Evolutionary conservation across 495 filamentous ascomycete genomes (phyloP), one percentile per base, ranked within the genome.

Genomic region (Neurospora sp.): DNA sequence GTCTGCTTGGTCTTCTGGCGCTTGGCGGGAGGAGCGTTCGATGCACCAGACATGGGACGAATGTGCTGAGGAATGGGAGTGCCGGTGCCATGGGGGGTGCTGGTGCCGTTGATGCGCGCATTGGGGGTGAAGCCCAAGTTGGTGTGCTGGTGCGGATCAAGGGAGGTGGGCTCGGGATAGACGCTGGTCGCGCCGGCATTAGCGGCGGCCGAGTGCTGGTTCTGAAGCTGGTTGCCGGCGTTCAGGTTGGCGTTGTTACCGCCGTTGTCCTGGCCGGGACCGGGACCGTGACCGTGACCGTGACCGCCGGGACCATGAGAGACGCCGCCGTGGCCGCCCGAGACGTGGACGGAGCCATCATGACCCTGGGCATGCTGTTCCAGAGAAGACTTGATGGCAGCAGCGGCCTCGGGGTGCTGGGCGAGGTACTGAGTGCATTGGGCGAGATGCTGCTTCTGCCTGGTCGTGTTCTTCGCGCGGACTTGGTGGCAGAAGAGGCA

Each of bases 391-490:
- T 40, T 75, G 74, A 48, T 77, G 71, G 54, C 54, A 66, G 54
- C 54, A 66, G 74, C 72, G 23, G 73, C 75, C 5, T 79, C 78
- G 39, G 79, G 79, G 69, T 81, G 78, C 71, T 71, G 71, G n/a
- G 70, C 44, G 62, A 79, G 79, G 72, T 79, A 81, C 16, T 37
- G 16, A 0, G 72, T 38, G 70, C 79, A 81, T 16, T 77, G 72
- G 4, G 74, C 69, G 16, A 81, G 79, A 69, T 81, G 79, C 54
- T 77, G 75, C 72, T 78, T 76, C 72, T 81, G 79, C 27, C 79
- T 77, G 10, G 79, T 81, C 18, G 79, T 81, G 74, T 81, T 81
- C 74, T 81, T 81, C 0, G 79, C 79, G 8, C 78, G 44, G 35
- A 73, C 69, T 69, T 77, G 72, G 27, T 77, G 72, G 71, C 79